These are phyloP conservation scores for Apiospora rasikravindrae DNA, from an alignment of 2,329 filamentous ascomycete species.

Conservation along the genomic window DNA sequence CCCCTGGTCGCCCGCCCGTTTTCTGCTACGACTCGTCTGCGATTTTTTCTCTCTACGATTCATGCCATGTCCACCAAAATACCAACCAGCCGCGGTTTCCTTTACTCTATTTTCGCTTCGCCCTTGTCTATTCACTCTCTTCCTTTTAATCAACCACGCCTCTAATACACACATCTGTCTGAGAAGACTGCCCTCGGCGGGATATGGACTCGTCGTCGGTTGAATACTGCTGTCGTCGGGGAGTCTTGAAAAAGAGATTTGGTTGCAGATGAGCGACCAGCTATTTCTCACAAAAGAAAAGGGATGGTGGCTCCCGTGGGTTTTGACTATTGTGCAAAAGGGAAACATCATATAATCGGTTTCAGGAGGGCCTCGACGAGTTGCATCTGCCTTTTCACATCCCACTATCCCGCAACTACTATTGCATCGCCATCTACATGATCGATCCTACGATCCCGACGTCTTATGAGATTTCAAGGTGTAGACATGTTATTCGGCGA, in stretches of 20 bases:
- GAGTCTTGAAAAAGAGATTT: slow-evolving; percentile 14
- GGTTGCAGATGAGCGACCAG: neutral
- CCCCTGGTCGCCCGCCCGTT: neutral
- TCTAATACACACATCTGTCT: slow-evolving; percentile 44
- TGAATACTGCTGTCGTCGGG: slow-evolving; percentile 28
- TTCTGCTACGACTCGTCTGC: slow-evolving; percentile 29
- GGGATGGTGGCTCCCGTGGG: slow-evolving; percentile 8
- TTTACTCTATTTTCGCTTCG: slow-evolving; percentile 48
- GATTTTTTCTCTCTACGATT: slow-evolving; percentile 47
- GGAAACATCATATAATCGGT: slow-evolving; percentile 24
- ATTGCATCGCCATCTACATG: slow-evolving; percentile 26
- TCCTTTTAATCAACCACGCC: slow-evolving; percentile 48
- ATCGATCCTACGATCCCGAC: slow-evolving; percentile 26
- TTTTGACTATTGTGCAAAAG: slow-evolving; percentile 16
- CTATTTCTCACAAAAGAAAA: neutral
- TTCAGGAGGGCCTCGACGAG: slow-evolving; percentile 30
- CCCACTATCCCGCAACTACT: slow-evolving; percentile 27
- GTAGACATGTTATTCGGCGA: slow-evolving; percentile 32
- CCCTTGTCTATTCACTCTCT: slow-evolving; percentile 47
- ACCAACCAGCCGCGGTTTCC: slow-evolving; percentile 62
- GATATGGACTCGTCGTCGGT: slow-evolving; percentile 22
- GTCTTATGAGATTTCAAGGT: slow-evolving; percentile 25
- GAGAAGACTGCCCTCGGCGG: slow-evolving; percentile 37
- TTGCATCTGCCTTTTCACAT: slow-evolving; percentile 28
- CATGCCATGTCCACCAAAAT: slow-evolving; percentile 63